Conservation (phyloP, 331 rosid species). For the Stylosanthes scabra region DNA sequence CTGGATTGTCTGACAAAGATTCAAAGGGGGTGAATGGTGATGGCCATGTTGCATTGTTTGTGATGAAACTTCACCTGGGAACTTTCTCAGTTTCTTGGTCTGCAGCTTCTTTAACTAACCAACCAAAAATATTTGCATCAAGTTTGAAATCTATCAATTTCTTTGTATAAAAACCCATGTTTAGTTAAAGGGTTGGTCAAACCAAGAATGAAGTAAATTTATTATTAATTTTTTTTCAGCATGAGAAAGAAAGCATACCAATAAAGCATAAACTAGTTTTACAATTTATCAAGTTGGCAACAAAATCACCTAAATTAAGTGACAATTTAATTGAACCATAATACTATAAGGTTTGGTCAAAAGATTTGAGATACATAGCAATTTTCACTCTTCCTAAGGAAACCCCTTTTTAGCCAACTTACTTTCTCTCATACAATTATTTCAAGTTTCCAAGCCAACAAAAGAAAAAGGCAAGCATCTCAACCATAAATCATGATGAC, state of each 20-base stretch:
- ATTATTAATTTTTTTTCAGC: not conserved
- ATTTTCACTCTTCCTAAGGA: conserved; percentile 6
- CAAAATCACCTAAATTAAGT: not conserved
- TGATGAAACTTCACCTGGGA: too few species aligned
- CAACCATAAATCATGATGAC: conserved; percentile 44
- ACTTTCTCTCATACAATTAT: conserved; percentile 1
- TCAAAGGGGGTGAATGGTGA: too few species aligned
- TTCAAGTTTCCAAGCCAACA: conserved; percentile 16
- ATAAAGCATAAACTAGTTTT: not conserved
- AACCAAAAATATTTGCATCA: too few species aligned
- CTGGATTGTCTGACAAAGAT: too few species aligned
- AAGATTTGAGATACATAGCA: conserved; percentile 16
- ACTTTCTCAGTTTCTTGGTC: too few species aligned
- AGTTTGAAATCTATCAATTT: too few species aligned
- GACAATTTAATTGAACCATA: not conserved
- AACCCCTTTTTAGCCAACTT: conserved; percentile 16
- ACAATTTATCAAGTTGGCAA: not conserved
- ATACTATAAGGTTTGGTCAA: conserved; percentile 22
- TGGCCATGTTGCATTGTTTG: too few species aligned
- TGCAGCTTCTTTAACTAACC: too few species aligned
- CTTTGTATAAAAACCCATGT: too few species aligned
- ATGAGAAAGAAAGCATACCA: not conserved
- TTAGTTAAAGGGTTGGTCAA: not conserved
- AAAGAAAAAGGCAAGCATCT: conserved; percentile 1
- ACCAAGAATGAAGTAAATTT: not conserved